Percentiles rank a stretch among this genome's conserved stretches.
These are phyloP conservation scores for Amanita exitialis DNA, from an alignment of 768 basidiomycete genomes.

Conservation along the genomic window DNA sequence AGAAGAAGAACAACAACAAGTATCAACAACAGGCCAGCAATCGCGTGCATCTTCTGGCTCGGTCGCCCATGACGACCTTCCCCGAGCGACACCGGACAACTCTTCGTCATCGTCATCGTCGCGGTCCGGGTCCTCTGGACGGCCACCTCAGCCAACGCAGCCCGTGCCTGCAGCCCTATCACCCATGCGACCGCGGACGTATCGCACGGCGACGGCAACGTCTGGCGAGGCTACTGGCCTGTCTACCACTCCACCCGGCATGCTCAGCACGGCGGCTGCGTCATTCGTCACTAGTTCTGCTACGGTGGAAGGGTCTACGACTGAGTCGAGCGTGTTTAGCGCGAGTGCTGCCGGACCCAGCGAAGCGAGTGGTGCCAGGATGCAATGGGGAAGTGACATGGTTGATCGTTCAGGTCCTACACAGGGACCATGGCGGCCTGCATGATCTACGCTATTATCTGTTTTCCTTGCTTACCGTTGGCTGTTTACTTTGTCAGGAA, in stretches of 20 bases:
- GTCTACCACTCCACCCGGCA: conserved; percentile 39
- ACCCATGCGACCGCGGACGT: conserved; percentile 5
- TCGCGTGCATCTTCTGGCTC: conserved; percentile 10
- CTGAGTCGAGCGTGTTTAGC: conserved; percentile 34
- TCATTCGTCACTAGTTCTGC: conserved; percentile 63
- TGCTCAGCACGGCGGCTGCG: conserved; percentile 52
- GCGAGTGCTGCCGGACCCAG: background rate
- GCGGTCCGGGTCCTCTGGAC: background rate
- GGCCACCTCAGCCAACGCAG: conserved; percentile 2
- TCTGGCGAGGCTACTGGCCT: conserved; percentile 9
- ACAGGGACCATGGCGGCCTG: background rate
- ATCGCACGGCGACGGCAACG: conserved; percentile 11
- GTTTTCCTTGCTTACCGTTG: background rate
- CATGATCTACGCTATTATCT: background rate
- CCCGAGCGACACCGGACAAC: conserved; percentile 3
- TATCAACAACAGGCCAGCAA: conserved; percentile 3
- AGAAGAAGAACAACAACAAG: background rate
- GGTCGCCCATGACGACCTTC: background rate
- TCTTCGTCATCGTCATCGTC: background rate
- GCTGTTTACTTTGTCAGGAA: background rate
- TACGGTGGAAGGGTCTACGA: conserved; percentile 45
- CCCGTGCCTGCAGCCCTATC: conserved; percentile 14
- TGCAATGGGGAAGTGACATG: background rate
- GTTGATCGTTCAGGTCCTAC: background rate
- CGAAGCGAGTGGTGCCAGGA: background rate